Evolutionary conservation across 2,329 filamentous ascomycete species (phyloP), one percentile per base, ranked within the genome.

Genomic region (Xylaria sp.): DNA sequence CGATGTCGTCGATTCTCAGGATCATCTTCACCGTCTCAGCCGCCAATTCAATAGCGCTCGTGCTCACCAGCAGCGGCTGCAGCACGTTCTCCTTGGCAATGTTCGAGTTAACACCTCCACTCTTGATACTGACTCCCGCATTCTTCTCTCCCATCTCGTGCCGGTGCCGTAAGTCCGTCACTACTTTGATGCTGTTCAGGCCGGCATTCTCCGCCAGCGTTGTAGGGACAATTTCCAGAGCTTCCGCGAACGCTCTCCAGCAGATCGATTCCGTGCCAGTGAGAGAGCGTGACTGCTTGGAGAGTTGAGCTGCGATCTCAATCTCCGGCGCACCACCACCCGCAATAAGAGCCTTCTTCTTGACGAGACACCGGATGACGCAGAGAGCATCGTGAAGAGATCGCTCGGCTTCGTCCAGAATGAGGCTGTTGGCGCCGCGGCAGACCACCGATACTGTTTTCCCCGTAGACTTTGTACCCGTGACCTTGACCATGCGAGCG

Each of bases 291-390:
- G 93, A 86, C 69, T 90, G 89, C 74, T 90, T 88, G 52, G 89
- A 86, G 29, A 99, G 84, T 68, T 91, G 84, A 50, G 94, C 89
- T 19, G 94, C 91, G 66, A 99, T 93, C 76, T 97, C 92, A 67
- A 97, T 95, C 76, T 99, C 94, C 21, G 94, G 91, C 1, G 94
- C 94, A 71, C 94, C 94, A 68, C 94, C 94, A 74, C 94, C 94
- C 13, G 95, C 93, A 67, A 99, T 96, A 52, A 99, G 85, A n/a
- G 94, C 94, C 78, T 95, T 96, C 86, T 97, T 99, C 86, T 99
- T 99, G 65, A 99, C 94, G 57, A 99, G 78, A 71, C 94, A 99
- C 66, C 94, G 89, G 66, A 99, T 92, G 46, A 97, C 94, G 72
- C 94, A 99, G 61, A 97, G 91, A 24, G 94, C 94, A 68, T 99